These are phyloP conservation scores for Pythium monospermum DNA, from an alignment of 352 stramenopile species.

Conservation along the genomic window DNA sequence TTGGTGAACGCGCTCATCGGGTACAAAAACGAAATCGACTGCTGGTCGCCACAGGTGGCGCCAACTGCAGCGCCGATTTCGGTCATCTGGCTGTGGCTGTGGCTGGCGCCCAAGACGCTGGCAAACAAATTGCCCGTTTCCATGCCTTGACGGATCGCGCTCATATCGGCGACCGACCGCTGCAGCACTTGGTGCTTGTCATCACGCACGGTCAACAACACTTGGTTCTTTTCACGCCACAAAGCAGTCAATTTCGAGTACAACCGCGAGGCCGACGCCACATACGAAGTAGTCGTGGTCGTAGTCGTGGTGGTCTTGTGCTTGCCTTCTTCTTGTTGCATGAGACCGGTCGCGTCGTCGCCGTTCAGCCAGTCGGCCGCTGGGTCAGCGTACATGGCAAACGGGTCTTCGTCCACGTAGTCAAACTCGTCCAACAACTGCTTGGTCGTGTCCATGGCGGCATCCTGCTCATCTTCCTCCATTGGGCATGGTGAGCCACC, in stretches of 20 bases:
- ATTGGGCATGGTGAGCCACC: slow-evolving; percentile 39
- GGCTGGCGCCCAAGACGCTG: slow-evolving; percentile 30
- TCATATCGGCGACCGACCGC: slow-evolving; percentile 79
- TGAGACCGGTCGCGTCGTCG: slow-evolving; percentile 19
- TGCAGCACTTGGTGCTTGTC: slow-evolving; percentile 67
- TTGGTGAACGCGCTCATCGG: slow-evolving; percentile 72
- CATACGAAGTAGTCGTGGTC: slow-evolving; percentile 14
- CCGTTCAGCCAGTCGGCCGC: slow-evolving; percentile 72
- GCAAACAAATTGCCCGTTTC: slow-evolving; percentile 63
- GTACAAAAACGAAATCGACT: slow-evolving; percentile 83
- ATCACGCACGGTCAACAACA: slow-evolving; percentile 67
- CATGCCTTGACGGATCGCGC: slow-evolving; percentile 66
- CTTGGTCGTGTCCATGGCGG: slow-evolving; percentile 31
- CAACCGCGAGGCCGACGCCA: slow-evolving; percentile 49
- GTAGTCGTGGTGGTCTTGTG: no score
- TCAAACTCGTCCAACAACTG: slow-evolving; percentile 80
- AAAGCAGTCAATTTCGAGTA: slow-evolving; percentile 77
- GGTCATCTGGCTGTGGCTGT: slow-evolving; percentile 19
- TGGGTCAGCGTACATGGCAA: slow-evolving; percentile 34
- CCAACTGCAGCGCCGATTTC: no score
- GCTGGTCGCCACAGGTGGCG: no score
- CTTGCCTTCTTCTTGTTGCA: no score
- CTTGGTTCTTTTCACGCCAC: slow-evolving; percentile 85
- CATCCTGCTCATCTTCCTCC: slow-evolving; percentile 33
- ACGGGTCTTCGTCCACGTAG: slow-evolving; percentile 75